Percentiles rank a stretch among this genome's conserved stretches.
phyloP scores from a whole-genome alignment of 768 basidiomycete genomes.

The Asterophora parasitica region DNA sequence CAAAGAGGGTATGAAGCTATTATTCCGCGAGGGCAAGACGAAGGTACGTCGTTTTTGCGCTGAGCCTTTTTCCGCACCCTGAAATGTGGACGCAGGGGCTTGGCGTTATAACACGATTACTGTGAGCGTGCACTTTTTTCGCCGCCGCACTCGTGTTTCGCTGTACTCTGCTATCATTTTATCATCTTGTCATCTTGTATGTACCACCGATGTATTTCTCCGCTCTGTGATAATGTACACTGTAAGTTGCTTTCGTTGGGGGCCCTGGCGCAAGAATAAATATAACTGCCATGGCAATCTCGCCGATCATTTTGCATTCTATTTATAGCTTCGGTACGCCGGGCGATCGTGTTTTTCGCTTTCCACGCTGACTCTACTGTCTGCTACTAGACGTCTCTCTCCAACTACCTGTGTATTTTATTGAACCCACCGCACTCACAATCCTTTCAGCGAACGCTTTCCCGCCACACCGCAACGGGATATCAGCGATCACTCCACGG shows the following conservation, averaged over 20 bases:
- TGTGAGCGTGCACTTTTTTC: constrained; percentile 32
- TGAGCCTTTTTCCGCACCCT: not conserved
- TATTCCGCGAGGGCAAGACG: constrained; percentile 95
- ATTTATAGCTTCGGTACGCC: no score
- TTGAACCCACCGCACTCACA: no score
- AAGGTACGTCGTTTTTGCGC: constrained; percentile 54
- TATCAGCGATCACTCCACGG: constrained; percentile 6
- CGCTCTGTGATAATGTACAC: not conserved
- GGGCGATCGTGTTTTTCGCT: no score
- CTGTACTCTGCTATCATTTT: not conserved
- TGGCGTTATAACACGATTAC: constrained; percentile 66
- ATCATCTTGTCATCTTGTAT: not conserved
- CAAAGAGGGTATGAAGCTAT: constrained; percentile 87
- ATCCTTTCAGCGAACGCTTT: no score
- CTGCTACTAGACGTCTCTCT: no score
- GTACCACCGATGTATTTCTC: not conserved
- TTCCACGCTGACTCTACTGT: no score
- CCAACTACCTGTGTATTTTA: no score
- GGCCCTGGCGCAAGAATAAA: no score
- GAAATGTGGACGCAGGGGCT: constrained; percentile 48
- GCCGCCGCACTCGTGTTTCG: no score
- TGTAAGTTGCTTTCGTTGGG: not conserved
- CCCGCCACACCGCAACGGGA: no score
- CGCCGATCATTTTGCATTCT: no score
- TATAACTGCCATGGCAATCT: no score